A percentile compares a stretch with the other conserved stretches of the same genome.
These are phyloP conservation scores for Fusarium anguioides DNA, from an alignment of 2,329 filamentous ascomycete genomes.

Conservation along the genomic window DNA sequence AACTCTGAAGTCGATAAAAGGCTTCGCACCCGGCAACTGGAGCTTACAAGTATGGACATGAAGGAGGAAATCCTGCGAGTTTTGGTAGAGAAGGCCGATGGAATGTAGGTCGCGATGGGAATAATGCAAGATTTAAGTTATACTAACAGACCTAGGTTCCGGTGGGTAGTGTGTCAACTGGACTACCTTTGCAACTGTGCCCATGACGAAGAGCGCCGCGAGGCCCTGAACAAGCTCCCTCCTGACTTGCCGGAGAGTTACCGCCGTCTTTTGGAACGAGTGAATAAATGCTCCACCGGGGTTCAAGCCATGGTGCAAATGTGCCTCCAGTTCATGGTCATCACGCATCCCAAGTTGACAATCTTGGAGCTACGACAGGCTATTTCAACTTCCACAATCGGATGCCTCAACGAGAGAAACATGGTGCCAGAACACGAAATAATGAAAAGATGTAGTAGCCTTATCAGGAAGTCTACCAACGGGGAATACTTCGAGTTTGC, in stretches of 20 bases:
- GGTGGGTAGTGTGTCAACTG: conserved; percentile 37
- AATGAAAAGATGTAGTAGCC: conserved; percentile 11
- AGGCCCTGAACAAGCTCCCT: conserved; percentile 16
- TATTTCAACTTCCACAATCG: background rate
- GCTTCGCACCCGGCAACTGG: background rate
- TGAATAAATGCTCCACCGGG: background rate
- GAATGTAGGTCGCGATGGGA: conserved; percentile 7
- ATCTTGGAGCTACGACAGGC: conserved; percentile 3
- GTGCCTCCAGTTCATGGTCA: conserved; percentile 12
- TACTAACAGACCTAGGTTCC: conserved; percentile 10
- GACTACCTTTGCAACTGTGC: conserved; percentile 31
- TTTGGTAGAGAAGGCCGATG: conserved; percentile 10
- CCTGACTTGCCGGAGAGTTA: conserved; percentile 15
- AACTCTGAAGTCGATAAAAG: conserved; percentile 20
- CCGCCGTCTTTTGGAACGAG: conserved; percentile 6
- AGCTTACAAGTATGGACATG: background rate
- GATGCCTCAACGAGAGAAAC: background rate
- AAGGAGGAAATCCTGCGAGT: conserved; percentile 15
- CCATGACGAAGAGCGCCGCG: conserved; percentile 3
- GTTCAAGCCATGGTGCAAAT: conserved; percentile 8
- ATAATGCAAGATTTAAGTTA: rapidly evolving
- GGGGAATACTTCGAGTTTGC: conserved; percentile 10
- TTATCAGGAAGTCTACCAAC: background rate
- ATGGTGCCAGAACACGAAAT: conserved; percentile 17
- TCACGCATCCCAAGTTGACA: rapidly evolving